These are phyloP conservation scores for Gossypium trilobum DNA, from an alignment of 441 rosid species.

Conservation along the genomic window DNA sequence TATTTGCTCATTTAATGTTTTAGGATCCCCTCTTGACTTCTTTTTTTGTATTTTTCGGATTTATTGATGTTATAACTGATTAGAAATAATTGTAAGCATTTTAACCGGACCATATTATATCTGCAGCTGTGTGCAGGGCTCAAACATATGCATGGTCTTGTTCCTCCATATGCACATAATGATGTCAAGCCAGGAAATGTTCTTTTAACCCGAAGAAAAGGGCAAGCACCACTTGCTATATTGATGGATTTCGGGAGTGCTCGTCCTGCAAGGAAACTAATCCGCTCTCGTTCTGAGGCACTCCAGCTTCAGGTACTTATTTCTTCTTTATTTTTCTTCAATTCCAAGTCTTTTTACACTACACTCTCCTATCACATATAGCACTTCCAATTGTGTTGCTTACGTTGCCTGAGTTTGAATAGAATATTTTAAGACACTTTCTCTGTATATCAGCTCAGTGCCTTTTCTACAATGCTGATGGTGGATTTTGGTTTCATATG, in stretches of 20 bases:
- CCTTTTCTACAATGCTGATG: constrained; percentile 1
- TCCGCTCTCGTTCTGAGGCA: constrained; percentile 86
- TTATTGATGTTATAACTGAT: neutral
- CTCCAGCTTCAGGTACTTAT: constrained; percentile 71
- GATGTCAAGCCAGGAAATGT: constrained; percentile 99
- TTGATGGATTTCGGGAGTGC: constrained; percentile 99
- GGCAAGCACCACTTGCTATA: constrained; percentile 73
- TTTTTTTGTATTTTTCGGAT: neutral
- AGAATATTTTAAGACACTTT: neutral
- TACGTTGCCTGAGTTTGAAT: neutral
- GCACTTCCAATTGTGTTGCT: neutral
- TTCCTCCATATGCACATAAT: constrained; percentile 95
- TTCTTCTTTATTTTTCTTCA: neutral
- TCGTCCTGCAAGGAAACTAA: constrained; percentile 74
- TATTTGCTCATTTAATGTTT: neutral
- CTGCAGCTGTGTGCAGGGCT: constrained; percentile 93
- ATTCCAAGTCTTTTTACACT: neutral
- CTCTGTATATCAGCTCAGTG: constrained; percentile 4
- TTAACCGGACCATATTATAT: constrained; percentile 19
- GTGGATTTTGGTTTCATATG: constrained; percentile 14
- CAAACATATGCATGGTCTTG: constrained; percentile 84
- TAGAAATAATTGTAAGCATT: neutral
- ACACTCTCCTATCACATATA: neutral
- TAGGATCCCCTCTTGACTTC: neutral
- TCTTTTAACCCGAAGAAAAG: constrained; percentile 77